Base-by-base conservation (phyloP, 345 rosid genomes). In the Brassica rapa region DNA sequence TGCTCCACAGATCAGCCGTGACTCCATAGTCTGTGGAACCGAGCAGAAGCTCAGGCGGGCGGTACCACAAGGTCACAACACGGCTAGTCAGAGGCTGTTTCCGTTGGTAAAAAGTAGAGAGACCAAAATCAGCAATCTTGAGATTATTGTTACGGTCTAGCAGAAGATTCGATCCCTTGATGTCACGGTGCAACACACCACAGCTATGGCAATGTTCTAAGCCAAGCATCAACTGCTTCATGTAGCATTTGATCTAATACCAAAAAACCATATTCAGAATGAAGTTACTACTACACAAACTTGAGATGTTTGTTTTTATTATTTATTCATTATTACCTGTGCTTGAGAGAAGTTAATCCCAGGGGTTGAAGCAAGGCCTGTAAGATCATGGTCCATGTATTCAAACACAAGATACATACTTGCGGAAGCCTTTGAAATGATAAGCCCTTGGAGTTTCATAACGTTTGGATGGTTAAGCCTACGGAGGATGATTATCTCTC, bases 361-460 rank as follows among this genome's bases (percentile, higher is more conserved):
- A 21, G 89, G 86, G 72, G 82, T 74, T 62, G 88, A 83, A 56
- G 87, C 83, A 75, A 89, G 87, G 35, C 93, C 91, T 4, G 90
- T 68, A 33, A 89, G 93, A 75, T 89, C 93, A 70, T 89, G 93
- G 19, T 89, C 93, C 93, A 89, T 89, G 61, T 89, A 89, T 64
- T 89, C 88, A 81, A 89, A 89, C 16, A 89, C 69, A 67, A 89
- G 89, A 82, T 88, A 89, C 66, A 89, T 62, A 73, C 91, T 89
- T 60, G 87, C 89, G 3, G 93, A 86, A 72, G 84, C 73, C 51
- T 82, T 88, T 4, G 91, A 88, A 29, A 89, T 86, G 65, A 88
- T 86, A 4, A 89, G 46, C 29, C 91, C 93, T 77, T 88, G 86
- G 62, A 89, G 91, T 72, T 88, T 89, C 91, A 89, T 89, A 63